Conservation (phyloP, 495 filamentous ascomycete genomes). For the Podospora pseudocomata region DNA sequence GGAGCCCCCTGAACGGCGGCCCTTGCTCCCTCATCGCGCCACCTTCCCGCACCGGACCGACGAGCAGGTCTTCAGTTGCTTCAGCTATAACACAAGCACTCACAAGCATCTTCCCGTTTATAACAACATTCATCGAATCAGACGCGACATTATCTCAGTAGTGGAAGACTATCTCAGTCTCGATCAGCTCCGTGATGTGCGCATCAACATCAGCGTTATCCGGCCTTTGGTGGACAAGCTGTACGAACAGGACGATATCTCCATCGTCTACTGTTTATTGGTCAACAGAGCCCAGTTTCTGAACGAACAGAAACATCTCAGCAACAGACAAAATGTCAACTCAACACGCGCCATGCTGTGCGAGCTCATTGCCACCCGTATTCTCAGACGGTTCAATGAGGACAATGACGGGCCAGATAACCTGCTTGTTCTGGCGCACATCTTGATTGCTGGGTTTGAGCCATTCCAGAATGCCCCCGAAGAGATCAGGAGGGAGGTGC, state of each 20-base stretch:
- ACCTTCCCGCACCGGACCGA: conserved; percentile 29
- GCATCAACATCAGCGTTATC: conserved; percentile 67
- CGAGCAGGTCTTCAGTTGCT: conserved; percentile 27
- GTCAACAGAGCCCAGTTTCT: conserved; percentile 69
- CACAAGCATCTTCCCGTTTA: conserved; percentile 50
- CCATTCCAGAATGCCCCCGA: conserved; percentile 66
- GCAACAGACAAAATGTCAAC: conserved; percentile 66
- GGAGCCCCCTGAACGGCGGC: conserved; percentile 31
- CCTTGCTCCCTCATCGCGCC: conserved; percentile 26
- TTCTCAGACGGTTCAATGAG: conserved; percentile 65
- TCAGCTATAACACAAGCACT: conserved; percentile 27
- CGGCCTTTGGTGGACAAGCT: conserved; percentile 66
- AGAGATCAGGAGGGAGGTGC: conserved; percentile 50
- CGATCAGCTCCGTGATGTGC: conserved; percentile 63
- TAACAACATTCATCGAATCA: conserved; percentile 51
- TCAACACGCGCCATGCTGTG: conserved; percentile 63
- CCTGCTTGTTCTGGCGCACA: conserved; percentile 62
- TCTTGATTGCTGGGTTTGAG: conserved; percentile 69
- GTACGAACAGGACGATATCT: conserved; percentile 65
- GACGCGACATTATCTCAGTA: conserved; percentile 49
- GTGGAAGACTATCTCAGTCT: conserved; percentile 54
- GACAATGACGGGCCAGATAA: conserved; percentile 57
- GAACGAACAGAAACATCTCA: conserved; percentile 59
- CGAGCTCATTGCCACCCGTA: conserved; percentile 62
- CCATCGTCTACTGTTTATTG: conserved; percentile 64